Evolutionary conservation across 305 asterid genomes (phyloP), one percentile per base, ranked within the genome.

Genomic region (Solanum hybrid): DNA sequence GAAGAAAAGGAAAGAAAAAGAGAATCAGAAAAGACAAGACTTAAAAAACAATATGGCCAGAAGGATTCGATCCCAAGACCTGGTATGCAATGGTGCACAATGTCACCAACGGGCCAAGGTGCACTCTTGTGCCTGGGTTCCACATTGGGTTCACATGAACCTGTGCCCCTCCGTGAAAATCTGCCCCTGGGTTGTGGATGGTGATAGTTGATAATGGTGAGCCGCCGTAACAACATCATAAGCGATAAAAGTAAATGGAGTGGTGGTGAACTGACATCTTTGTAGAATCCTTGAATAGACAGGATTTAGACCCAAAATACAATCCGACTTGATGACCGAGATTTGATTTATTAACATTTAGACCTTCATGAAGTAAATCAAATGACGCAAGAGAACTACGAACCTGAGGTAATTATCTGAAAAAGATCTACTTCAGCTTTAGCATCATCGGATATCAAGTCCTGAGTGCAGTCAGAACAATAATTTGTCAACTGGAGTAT

Each of bases 401-500:
- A 75, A 93, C 97, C 95, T 91, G 96, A 92, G 81, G 51, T 87
- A 89, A 96, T 93, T 85, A 95, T 95, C 89, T 95, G 89, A 88
- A 88, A 90, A 90, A 96, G 99, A 94, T 96, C 98, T 36, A 91
- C 93, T 88, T 92, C 95, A 69, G 92, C 89, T 77, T 90, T 88
- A 72, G 88, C 90, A 79, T 90, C 91, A 11, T 88, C 93, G 10
- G 92, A 86, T 93, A 89, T 92, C 89, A 90, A 24, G 81, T 89
- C 95, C 96, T 93, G 94, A 64, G 77, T 42, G 75, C 85, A 76
- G 69, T 40, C 45, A 38, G 69, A 37, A 72, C 24, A 22, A 26
- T 27, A 34, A 85, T 27, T 73, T 85, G 91, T 73, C 78, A 81
- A 22, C 64, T 84, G 36, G 71, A 89, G 81, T 22, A 31, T 56